These are phyloP conservation scores for Russula lepida DNA, from an alignment of 768 basidiomycete genomes.

Conservation along the genomic window DNA sequence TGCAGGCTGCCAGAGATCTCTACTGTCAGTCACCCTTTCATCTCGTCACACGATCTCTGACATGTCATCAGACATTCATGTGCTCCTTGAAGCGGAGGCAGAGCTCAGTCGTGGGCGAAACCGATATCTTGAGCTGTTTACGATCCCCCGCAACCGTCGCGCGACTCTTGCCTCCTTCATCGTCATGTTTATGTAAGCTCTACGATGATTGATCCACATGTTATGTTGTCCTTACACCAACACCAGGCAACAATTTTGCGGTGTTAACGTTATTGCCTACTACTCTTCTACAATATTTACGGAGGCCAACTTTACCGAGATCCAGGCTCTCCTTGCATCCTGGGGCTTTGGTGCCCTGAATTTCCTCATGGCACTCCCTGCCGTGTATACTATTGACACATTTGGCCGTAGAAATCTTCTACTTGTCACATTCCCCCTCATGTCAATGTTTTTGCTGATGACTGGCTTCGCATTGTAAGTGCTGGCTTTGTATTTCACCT, in stretches of 20 bases:
- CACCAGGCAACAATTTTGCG: conserved; percentile 68
- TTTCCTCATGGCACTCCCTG: conserved; percentile 37
- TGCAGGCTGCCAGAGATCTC: conserved; percentile 76
- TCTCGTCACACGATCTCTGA: background rate
- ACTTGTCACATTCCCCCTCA: conserved; percentile 45
- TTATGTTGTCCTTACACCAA: conserved; percentile 2
- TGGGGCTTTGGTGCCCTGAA: conserved; percentile 49
- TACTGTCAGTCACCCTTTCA: conserved; percentile 37
- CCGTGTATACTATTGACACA: conserved; percentile 49
- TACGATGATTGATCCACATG: too few species aligned
- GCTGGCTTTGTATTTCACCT: background rate
- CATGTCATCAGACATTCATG: conserved; percentile 44
- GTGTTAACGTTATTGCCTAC: conserved; percentile 74
- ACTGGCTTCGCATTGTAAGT: conserved; percentile 41
- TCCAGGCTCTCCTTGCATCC: conserved; percentile 49
- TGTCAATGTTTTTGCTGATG: conserved; percentile 42
- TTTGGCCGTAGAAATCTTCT: conserved; percentile 56
- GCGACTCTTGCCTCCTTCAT: conserved; percentile 51
- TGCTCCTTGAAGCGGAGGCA: conserved; percentile 58
- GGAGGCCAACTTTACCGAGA: conserved; percentile 44
- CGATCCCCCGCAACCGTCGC: conserved; percentile 62
- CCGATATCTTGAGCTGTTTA: conserved; percentile 62
- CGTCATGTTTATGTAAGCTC: conserved; percentile 52
- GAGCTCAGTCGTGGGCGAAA: conserved; percentile 46
- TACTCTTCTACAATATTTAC: conserved; percentile 74